A percentile compares a stretch with the other conserved stretches of the same genome.
phyloP scores from a whole-genome alignment of 139 green algal species.

The Coelastrella sp. region DNA sequence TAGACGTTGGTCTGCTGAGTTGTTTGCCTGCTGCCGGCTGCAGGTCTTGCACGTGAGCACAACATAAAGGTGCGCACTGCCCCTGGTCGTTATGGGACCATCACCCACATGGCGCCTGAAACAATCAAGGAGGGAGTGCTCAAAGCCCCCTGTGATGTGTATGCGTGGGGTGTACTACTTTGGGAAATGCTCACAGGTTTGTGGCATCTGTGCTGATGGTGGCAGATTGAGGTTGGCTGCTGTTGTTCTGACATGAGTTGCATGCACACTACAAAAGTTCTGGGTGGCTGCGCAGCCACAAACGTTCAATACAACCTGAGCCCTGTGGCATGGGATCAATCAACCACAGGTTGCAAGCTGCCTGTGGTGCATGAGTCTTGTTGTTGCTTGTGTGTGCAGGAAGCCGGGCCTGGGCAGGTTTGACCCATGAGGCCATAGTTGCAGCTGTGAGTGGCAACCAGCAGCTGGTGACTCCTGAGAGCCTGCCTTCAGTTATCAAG shows the following conservation, averaged over 20 bases:
- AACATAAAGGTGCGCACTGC: slow-evolving; percentile 9
- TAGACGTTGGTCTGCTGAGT: background rate
- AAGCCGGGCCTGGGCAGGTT: slow-evolving; percentile 9
- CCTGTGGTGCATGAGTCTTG: background rate
- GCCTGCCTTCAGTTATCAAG: slow-evolving; percentile 32
- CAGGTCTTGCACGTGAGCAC: slow-evolving; percentile 60
- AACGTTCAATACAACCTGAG: too few relatives aligned
- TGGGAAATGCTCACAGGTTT: slow-evolving; percentile 54
- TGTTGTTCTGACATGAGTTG: background rate
- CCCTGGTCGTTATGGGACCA: slow-evolving; percentile 40
- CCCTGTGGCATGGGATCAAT: too few relatives aligned
- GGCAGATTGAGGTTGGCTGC: background rate
- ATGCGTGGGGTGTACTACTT: slow-evolving; percentile 49
- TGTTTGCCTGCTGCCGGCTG: slow-evolving; percentile 36
- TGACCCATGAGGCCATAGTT: slow-evolving; percentile 14
- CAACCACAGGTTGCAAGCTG: too few relatives aligned
- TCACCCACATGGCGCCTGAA: slow-evolving; percentile 49
- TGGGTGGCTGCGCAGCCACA: background rate
- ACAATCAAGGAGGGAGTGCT: slow-evolving; percentile 18
- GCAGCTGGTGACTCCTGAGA: background rate
- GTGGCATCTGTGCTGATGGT: background rate
- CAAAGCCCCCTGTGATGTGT: slow-evolving; percentile 16
- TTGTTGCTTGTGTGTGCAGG: slow-evolving; percentile 1
- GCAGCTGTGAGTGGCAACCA: background rate
- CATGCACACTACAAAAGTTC: background rate